These are phyloP conservation scores for Pleurotus giganteus DNA, from an alignment of 768 basidiomycete genomes.

Conservation along the genomic window DNA sequence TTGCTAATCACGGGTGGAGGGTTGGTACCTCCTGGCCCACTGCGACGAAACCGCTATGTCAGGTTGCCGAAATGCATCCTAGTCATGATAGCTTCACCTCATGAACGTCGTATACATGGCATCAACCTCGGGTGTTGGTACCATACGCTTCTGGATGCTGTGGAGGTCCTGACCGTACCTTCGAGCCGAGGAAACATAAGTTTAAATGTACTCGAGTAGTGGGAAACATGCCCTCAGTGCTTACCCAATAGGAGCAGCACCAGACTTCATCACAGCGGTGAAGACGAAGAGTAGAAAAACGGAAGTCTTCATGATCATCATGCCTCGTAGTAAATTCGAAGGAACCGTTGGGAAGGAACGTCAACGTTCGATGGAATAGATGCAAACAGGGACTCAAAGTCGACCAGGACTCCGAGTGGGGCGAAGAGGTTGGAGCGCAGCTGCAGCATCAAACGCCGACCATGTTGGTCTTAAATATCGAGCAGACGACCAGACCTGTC, in stretches of 20 bases:
- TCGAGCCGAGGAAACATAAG: too few species aligned
- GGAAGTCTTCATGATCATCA: constrained; percentile 4
- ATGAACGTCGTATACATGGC: background rate
- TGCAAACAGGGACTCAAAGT: background rate
- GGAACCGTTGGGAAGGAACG: background rate
- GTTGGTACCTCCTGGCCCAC: too few species aligned
- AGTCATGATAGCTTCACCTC: background rate
- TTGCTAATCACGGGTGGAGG: background rate
- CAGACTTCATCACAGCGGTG: background rate
- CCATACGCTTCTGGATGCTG: background rate
- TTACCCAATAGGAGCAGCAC: constrained; percentile 1
- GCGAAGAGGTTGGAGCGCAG: background rate
- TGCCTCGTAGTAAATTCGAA: background rate
- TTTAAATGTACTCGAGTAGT: background rate
- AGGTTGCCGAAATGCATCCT: too few species aligned
- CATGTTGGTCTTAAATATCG: background rate
- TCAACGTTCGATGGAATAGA: background rate
- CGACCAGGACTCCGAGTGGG: constrained; percentile 7
- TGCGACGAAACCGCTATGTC: too few species aligned
- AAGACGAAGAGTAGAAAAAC: background rate
- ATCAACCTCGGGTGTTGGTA: background rate
- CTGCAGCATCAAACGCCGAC: background rate
- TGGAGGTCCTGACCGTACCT: constrained; percentile 1
- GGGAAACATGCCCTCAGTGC: background rate
- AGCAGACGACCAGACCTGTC: background rate